A percentile compares a stretch with the other conserved stretches of the same genome.
Evolutionary conservation across 805 yeast genomes (phyloP).

Genomic region (Saccharomyces jurei): DNA sequence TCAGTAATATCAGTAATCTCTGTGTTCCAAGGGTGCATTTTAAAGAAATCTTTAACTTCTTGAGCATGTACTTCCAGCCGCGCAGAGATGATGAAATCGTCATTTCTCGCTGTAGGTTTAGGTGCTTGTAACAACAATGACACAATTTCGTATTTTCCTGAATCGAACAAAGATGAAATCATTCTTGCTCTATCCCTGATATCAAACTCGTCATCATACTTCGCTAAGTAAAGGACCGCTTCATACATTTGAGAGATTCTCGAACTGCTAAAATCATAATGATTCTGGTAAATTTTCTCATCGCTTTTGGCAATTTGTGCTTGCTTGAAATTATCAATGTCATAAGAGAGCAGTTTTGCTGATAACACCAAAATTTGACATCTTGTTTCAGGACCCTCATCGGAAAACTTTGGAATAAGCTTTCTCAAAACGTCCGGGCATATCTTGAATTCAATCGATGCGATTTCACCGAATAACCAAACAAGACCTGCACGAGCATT

Average conservation of each 20-base stretch:
- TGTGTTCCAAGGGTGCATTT: constrained; percentile 15
- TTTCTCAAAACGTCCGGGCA: constrained; percentile 72
- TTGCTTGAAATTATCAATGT: constrained; percentile 36
- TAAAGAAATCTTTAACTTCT: not conserved
- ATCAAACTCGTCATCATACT: constrained; percentile 68
- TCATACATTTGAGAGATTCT: constrained; percentile 47
- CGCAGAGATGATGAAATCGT: not conserved
- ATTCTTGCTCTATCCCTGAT: constrained; percentile 80
- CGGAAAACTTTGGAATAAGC: constrained; percentile 44
- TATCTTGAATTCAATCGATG: constrained; percentile 37
- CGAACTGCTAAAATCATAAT: constrained; percentile 29
- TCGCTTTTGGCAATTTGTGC: not conserved
- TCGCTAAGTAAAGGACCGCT: constrained; percentile 52
- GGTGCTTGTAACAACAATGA: constrained; percentile 68
- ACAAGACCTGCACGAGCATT: constrained; percentile 73
- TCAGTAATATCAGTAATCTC: constrained; percentile 2
- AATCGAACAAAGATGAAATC: constrained; percentile 50
- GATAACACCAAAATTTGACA: constrained; percentile 65
- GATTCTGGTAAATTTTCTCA: constrained; percentile 11
- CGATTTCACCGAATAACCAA: constrained; percentile 87
- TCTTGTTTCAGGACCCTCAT: constrained; percentile 52
- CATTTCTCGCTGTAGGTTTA: constrained; percentile 48
- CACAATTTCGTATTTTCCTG: constrained; percentile 51
- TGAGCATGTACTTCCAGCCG: not conserved
- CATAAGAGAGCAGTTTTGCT: constrained; percentile 59